Evolutionary conservation across 257 asterid genomes (phyloP), one percentile per base, ranked within the genome.

Genomic region (Solanum chilense): DNA sequence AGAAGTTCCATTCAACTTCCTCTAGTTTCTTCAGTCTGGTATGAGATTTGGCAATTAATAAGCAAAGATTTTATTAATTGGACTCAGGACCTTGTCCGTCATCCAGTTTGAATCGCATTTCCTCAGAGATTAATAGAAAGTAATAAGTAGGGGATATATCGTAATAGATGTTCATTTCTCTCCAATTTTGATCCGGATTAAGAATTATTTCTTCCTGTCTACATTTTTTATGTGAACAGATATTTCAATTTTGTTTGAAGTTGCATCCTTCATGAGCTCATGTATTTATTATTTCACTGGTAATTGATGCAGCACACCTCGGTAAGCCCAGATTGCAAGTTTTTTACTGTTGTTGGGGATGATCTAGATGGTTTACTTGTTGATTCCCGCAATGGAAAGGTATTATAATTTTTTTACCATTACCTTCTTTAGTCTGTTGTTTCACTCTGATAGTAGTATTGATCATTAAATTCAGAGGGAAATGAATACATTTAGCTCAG

Each of bases 271-370:
- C 25, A 78, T 18, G 66, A 78, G 66, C 70, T 64, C 21, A 42
- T 64, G 77, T 85, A 49, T 31, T 85, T 15, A 33, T 45, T 5
- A 31, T 70, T 29, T 58, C 85, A 74, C 41, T 68, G 31, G 37
- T 89, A 66, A 37, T 83, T 86, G 80, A 76, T 88, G 91, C 97
- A 95, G 98, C 96, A 95, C 88, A 94, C 97, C 44, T 91, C 98
- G 21, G 88, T 93, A 86, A 94, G 96, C 91, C 96, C 98, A 13
- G 93, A 94, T 56, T 84, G 91, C 86, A 93, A 94, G 90, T 95
- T 95, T 90, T 71, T 95, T 86, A 87, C 94, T 21, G 94, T 95
- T 64, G 94, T 94, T 69, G 98, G 98, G 89, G 98, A 95, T 90
- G 91, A 91, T 88, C 90, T 82, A 29, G 88, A 93, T 81, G 97